A percentile compares a stretch with the other conserved stretches of the same genome.
Conservation (phyloP, 2,329 filamentous ascomycete genomes). For the Dactylellina sp. region DNA sequence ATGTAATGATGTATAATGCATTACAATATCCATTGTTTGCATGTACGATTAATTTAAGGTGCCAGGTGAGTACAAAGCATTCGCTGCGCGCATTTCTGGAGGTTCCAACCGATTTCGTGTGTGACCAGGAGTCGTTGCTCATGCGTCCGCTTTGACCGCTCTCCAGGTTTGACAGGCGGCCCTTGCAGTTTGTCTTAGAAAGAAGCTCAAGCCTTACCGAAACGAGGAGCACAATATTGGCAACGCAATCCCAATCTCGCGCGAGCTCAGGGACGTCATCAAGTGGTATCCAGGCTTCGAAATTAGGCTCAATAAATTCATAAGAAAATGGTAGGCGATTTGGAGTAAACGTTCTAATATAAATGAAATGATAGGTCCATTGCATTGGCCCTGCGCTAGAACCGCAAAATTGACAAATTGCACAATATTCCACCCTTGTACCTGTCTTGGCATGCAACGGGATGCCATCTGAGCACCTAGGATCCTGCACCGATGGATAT, state of each 20-base stretch:
- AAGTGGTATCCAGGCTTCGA: too few species aligned
- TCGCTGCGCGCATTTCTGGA: neutral
- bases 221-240: neutral
- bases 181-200: neutral
- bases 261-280: too few species aligned
- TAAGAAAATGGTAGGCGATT: too few species aligned
- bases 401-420: neutral
- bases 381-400: neutral
- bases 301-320: too few species aligned
- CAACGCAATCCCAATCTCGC: neutral
- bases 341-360: too few species aligned
- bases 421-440: neutral
- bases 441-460: neutral
- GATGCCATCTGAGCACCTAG: neutral
- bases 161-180: neutral
- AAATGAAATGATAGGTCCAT: too few species aligned
- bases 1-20: neutral
- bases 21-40: neutral
- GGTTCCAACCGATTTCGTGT: too few species aligned
- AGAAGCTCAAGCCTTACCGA: neutral
- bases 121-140: neutral
- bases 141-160: neutral
- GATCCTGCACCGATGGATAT: too few species aligned
- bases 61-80: too few species aligned
- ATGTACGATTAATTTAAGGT: neutral